phyloP scores from a whole-genome alignment of 2,329 filamentous ascomycete species.

The Botrytis fabae region DNA sequence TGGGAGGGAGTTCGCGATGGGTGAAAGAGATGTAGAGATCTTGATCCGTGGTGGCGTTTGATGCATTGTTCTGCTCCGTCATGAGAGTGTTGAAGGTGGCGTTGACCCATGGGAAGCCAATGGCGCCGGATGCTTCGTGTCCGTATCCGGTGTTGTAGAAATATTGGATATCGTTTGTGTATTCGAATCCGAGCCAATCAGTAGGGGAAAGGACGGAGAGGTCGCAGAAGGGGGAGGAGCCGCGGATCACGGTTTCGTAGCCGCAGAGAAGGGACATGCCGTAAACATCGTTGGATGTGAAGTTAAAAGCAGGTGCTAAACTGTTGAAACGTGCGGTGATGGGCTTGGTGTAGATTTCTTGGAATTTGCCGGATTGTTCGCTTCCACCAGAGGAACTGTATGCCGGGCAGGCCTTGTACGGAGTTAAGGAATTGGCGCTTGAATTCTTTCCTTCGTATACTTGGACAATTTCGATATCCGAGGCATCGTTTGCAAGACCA shows the following conservation, averaged over 20 bases:
- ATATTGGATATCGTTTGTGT: slow-evolving; percentile 52
- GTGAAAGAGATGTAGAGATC: slow-evolving; percentile 57
- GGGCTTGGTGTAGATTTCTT: slow-evolving; percentile 50
- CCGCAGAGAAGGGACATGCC: slow-evolving; percentile 53
- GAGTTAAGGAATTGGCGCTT: slow-evolving; percentile 55
- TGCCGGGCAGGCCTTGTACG: slow-evolving; percentile 53
- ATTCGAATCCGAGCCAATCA: slow-evolving; percentile 52
- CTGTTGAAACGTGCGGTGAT: slow-evolving; percentile 50
- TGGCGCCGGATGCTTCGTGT: slow-evolving; percentile 46
- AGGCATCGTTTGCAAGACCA: slow-evolving; percentile 47
- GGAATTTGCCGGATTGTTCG: slow-evolving; percentile 45
- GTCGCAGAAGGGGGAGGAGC: slow-evolving; percentile 49
- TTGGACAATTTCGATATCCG: slow-evolving; percentile 46
- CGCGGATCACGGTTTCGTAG: slow-evolving; percentile 52
- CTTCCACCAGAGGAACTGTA: slow-evolving; percentile 52
- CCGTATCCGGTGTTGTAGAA: slow-evolving; percentile 56
- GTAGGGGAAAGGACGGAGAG: slow-evolving; percentile 47
- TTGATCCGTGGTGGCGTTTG: slow-evolving; percentile 43
- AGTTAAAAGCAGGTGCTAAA: slow-evolving; percentile 52
- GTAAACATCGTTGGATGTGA: slow-evolving; percentile 51
- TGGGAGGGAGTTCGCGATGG: slow-evolving; percentile 54
- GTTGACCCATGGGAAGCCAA: slow-evolving; percentile 56
- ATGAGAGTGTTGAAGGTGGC: slow-evolving; percentile 47
- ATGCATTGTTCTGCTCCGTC: slow-evolving; percentile 36
- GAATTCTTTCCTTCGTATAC: slow-evolving; percentile 49